Conservation (phyloP, 495 filamentous ascomycete species). For the Astrothelium subdiscretum region DNA sequence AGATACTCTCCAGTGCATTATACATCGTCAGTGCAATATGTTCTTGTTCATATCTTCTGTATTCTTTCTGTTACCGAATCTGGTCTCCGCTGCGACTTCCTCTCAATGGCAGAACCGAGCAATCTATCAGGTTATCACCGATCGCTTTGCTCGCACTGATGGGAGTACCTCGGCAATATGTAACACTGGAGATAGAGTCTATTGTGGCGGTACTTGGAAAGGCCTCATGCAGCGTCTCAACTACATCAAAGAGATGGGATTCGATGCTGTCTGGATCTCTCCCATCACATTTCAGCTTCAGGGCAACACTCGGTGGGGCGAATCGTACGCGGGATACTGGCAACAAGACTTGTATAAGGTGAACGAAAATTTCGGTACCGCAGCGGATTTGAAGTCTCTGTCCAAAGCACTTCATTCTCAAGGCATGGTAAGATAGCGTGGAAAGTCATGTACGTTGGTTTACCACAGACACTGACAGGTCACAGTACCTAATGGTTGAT, state of each 20-base stretch:
- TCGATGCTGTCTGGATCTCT: conserved; percentile 76
- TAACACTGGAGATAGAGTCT: conserved; percentile 38
- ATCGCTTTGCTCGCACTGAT: conserved; percentile 61
- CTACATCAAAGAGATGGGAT: conserved; percentile 68
- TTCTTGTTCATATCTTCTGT: not conserved
- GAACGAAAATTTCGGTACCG: conserved; percentile 16
- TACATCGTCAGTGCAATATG: not conserved
- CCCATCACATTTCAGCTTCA: conserved; percentile 55
- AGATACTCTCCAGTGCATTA: not conserved
- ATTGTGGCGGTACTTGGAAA: conserved; percentile 67
- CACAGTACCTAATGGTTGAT: conserved; percentile 19
- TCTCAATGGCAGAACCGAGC: conserved; percentile 34
- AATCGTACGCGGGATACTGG: conserved; percentile 19
- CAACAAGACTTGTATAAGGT: conserved; percentile 14
- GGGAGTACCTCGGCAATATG: conserved; percentile 47
- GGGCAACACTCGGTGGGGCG: conserved; percentile 24
- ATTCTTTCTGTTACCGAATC: not conserved
- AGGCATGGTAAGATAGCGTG: conserved; percentile 42
- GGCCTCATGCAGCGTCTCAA: conserved; percentile 61
- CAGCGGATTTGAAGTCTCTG: conserved; percentile 13
- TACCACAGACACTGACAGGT: not conserved
- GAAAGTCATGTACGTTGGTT: conserved; percentile 65
- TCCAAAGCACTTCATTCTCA: conserved; percentile 12
- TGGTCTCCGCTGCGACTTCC: conserved; percentile 10
- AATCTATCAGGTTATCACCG: conserved; percentile 66